Conservation (phyloP, 352 stramenopile genomes). For the Globisporangium abappressorium region DNA sequence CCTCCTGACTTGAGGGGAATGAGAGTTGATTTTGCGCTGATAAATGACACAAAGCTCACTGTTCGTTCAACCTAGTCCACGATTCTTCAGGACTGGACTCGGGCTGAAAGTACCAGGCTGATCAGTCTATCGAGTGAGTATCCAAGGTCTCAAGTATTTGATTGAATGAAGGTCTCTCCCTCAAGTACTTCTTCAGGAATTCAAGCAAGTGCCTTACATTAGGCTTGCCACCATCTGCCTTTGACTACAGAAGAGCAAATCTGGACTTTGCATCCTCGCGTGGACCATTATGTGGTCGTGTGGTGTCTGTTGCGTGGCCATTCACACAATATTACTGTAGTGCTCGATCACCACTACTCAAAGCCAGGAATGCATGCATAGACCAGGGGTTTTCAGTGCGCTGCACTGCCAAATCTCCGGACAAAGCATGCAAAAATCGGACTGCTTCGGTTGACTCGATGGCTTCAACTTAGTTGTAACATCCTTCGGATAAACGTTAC, state of each 20-base stretch:
- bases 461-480: neutral
- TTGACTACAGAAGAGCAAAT: neutral
- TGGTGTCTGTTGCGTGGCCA: neutral
- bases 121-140: no score
- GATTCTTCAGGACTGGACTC: neutral
- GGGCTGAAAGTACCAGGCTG: no score
- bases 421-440: neutral
- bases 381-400: neutral
- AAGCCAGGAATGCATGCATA: neutral
- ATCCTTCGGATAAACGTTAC: neutral
- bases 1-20: neutral
- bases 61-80: neutral
- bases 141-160: no score
- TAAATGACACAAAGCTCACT: neutral
- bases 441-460: neutral
- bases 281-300: neutral
- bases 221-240: neutral
- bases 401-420: neutral
- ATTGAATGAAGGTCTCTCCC: no score
- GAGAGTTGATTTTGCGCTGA: neutral
- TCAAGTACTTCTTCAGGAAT: neutral
- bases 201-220: neutral
- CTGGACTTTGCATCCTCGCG: neutral
- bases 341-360: no score
- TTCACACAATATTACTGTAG: no score